phyloP scores from a whole-genome alignment of 768 basidiomycete genomes.

The Suillus spraguei region DNA sequence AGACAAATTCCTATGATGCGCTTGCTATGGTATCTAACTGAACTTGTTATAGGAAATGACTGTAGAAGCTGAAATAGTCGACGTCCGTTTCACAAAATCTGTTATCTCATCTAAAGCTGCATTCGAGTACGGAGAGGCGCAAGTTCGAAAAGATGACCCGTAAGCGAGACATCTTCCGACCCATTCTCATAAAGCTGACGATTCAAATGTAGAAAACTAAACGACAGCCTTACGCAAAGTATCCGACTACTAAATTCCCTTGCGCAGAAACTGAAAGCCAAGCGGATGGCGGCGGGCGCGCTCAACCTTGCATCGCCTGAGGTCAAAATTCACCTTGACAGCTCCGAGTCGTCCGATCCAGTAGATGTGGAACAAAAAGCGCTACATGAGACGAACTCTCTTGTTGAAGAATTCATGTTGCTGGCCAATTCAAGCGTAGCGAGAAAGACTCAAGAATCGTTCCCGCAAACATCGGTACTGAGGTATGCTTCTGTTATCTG shows the following conservation, averaged over 20 bases:
- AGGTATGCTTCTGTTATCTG: conserved; percentile 46
- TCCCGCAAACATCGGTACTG: conserved; percentile 94
- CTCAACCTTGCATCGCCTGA: conserved; percentile 98
- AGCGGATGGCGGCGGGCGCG: conserved; percentile 94
- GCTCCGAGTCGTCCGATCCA: conserved; percentile 90
- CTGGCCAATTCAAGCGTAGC: conserved; percentile 97
- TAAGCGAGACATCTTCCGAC: conserved; percentile 36
- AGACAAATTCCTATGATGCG: conserved; percentile 8
- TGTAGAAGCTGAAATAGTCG: conserved; percentile 85
- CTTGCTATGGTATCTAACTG: neutral
- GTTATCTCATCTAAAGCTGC: conserved; percentile 96
- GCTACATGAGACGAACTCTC: conserved; percentile 87
- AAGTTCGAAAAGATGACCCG: conserved; percentile 91
- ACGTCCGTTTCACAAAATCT: conserved; percentile 91
- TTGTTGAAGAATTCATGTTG: conserved; percentile 99
- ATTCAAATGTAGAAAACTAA: conserved; percentile 52
- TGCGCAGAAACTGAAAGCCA: conserved; percentile 81
- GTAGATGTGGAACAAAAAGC: conserved; percentile 98
- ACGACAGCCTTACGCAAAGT: conserved; percentile 81
- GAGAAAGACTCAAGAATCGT: conserved; percentile 86
- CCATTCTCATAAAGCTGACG: neutral
- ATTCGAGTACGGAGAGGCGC: conserved; percentile 97
- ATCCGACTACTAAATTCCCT: conserved; percentile 89
- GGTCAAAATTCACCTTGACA: conserved; percentile 95
- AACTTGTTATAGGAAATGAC: conserved; percentile 74